Evolutionary conservation across 179 eudicot genomes (phyloP).

Genomic region (Camellia oleifera): DNA sequence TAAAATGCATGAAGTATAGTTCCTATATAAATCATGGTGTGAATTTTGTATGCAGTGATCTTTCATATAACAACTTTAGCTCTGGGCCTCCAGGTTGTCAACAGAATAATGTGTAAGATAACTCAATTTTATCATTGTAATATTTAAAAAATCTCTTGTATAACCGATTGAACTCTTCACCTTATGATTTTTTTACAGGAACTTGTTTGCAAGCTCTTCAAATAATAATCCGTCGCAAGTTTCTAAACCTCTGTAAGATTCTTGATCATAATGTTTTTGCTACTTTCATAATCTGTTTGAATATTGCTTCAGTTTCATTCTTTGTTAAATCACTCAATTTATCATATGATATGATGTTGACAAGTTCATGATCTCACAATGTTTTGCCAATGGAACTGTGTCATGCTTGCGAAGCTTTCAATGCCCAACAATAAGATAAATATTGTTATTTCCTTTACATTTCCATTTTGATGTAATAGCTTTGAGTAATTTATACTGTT

Average conservation of each 20-base stretch:
- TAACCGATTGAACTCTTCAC: not conserved
- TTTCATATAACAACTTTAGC: constrained; percentile 41
- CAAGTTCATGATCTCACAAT: not conserved
- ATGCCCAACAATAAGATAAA: constrained; percentile 22
- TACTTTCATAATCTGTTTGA: not conserved
- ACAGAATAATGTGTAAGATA: constrained; percentile 21
- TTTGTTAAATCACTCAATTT: not conserved
- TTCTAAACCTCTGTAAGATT: not conserved
- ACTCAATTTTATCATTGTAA: not conserved
- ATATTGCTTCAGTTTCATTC: not conserved
- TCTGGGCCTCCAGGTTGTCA: constrained; percentile 15
- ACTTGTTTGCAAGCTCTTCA: constrained; percentile 38
- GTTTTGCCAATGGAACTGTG: constrained; percentile 24
- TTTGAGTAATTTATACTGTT: not conserved
- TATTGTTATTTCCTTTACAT: not conserved
- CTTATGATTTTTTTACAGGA: constrained; percentile 18
- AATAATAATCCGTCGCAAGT: constrained; percentile 29
- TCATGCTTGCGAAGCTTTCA: constrained; percentile 25
- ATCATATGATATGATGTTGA: not conserved
- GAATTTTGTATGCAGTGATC: constrained; percentile 29
- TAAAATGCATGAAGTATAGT: not conserved
- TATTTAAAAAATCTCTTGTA: not conserved
- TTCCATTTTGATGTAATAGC: not conserved
- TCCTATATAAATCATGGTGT: not conserved
- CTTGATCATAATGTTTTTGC: not conserved